Conservation (phyloP, 306 rosid species). For the Vigna hirtella region DNA sequence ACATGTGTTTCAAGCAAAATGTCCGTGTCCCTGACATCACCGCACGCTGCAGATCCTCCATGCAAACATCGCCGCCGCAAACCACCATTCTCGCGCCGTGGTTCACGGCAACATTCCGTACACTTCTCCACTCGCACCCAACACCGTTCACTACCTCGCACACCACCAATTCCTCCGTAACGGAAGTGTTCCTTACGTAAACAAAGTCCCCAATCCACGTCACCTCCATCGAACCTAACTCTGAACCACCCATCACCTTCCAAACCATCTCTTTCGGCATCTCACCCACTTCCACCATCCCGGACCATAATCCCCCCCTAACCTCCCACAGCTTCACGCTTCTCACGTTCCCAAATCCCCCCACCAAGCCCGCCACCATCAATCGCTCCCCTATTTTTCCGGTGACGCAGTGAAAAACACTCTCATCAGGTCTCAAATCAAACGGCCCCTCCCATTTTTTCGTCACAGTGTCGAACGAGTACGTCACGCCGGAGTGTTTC, state of each 20-base stretch:
- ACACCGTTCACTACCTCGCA: conserved; percentile 50
- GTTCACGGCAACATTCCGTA: conserved; percentile 44
- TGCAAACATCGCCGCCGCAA: conserved; percentile 53
- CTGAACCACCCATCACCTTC: conserved; percentile 49
- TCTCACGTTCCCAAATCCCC: conserved; percentile 47
- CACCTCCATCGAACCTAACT: conserved; percentile 53
- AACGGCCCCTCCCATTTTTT: conserved; percentile 72
- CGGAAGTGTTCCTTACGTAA: conserved; percentile 52
- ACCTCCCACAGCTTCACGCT: conserved; percentile 64
- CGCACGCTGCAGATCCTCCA: conserved; percentile 56
- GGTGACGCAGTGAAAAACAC: conserved; percentile 38
- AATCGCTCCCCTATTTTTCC: conserved; percentile 45
- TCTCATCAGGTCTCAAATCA: conserved; percentile 47
- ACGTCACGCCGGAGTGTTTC: conserved; percentile 57
- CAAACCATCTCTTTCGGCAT: conserved; percentile 68
- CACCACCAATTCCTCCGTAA: conserved; percentile 51
- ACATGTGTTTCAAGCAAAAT: conserved; percentile 35
- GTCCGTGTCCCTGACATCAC: conserved; percentile 1
- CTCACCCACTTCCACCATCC: conserved; percentile 56
- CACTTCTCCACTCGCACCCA: conserved; percentile 59
- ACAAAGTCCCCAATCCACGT: conserved; percentile 55
- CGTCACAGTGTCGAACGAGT: conserved; percentile 52
- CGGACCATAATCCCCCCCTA: conserved; percentile 48
- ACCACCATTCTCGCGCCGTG: conserved; percentile 51
- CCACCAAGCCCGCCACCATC: conserved; percentile 61